Percentiles rank a stretch among this genome's conserved stretches.
Conservation (phyloP, 73 alveolate genomes). For the Paramecium bursaria region DNA sequence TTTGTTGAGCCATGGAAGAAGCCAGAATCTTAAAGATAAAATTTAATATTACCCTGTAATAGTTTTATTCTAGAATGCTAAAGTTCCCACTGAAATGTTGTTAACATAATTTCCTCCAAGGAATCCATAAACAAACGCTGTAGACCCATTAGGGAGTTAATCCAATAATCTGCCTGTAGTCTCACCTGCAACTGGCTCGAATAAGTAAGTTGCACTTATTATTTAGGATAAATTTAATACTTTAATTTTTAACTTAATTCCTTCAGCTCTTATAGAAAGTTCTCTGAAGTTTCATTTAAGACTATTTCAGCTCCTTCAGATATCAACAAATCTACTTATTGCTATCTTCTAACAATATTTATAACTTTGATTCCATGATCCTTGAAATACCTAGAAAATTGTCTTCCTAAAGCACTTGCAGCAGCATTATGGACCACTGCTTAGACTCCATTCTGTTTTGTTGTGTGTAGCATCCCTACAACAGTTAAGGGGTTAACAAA, state of each 20-base stretch:
- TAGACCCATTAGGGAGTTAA: slow-evolving; percentile 72
- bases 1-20: too few relatives aligned
- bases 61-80: slow-evolving; percentile 71
- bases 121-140: slow-evolving; percentile 73
- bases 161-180: slow-evolving; percentile 74
- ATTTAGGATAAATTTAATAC: neutral
- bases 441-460: slow-evolving; percentile 54
- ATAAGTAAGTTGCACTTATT: slow-evolving; percentile 74
- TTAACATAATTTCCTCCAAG: slow-evolving; percentile 45
- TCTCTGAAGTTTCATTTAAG: slow-evolving; percentile 71
- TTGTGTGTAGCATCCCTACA: slow-evolving; percentile 72
- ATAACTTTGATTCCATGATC: slow-evolving; percentile 71
- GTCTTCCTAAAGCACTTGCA: slow-evolving; percentile 78
- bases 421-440: slow-evolving; percentile 82
- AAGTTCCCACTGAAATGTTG: slow-evolving; percentile 62
- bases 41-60: slow-evolving; percentile 76
- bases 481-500: slow-evolving; percentile 86
- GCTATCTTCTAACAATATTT: slow-evolving; percentile 81
- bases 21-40: too few relatives aligned
- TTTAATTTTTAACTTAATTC: slow-evolving; percentile 67
- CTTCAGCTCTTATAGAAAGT: slow-evolving; percentile 72
- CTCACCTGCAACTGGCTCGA: slow-evolving; percentile 85
- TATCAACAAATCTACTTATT: slow-evolving; percentile 73
- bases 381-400: slow-evolving; percentile 72
- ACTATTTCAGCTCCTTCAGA: slow-evolving; percentile 76